These are phyloP conservation scores for Amphirosellinia nigrospora DNA, from an alignment of 495 filamentous ascomycete genomes.

Conservation along the genomic window DNA sequence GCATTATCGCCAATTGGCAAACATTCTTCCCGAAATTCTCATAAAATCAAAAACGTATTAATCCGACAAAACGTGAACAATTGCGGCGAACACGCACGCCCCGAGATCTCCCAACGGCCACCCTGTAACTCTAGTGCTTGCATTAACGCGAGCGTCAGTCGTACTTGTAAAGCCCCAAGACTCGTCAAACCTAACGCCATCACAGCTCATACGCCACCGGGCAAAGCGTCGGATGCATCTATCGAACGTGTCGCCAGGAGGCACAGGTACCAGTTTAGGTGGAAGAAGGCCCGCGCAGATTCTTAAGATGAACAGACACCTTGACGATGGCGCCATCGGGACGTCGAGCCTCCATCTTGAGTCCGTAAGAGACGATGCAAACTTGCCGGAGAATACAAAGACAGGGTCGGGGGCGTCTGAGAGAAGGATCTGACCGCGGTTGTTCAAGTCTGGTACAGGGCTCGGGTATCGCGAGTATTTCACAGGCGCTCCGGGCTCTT, in stretches of 20 bases:
- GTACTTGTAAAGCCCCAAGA: not conserved
- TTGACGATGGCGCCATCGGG: slow-evolving; percentile 3
- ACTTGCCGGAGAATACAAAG: slow-evolving; percentile 12
- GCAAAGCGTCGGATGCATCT: not conserved
- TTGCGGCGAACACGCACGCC: not conserved
- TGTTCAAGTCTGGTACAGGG: not conserved
- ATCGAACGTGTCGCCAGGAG: not conserved
- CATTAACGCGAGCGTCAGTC: not conserved
- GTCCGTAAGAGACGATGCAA: not conserved
- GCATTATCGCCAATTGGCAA: not conserved
- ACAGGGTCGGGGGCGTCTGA: not conserved
- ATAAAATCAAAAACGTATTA: not conserved
- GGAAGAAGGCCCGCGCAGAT: not conserved
- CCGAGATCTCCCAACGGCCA: not conserved
- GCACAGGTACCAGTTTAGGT: not conserved
- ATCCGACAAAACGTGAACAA: not conserved
- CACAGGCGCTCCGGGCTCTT: not conserved
- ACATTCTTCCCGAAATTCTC: not conserved
- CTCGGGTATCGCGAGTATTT: not conserved
- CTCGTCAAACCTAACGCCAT: not conserved
- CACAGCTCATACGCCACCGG: not conserved
- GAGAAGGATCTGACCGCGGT: not conserved
- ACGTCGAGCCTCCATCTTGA: slow-evolving; percentile 15
- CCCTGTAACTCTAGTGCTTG: no score
- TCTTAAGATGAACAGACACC: slow-evolving; percentile 14